These are phyloP conservation scores for Rubia yunnanensis DNA, from an alignment of 257 asterid genomes.

Conservation along the genomic window DNA sequence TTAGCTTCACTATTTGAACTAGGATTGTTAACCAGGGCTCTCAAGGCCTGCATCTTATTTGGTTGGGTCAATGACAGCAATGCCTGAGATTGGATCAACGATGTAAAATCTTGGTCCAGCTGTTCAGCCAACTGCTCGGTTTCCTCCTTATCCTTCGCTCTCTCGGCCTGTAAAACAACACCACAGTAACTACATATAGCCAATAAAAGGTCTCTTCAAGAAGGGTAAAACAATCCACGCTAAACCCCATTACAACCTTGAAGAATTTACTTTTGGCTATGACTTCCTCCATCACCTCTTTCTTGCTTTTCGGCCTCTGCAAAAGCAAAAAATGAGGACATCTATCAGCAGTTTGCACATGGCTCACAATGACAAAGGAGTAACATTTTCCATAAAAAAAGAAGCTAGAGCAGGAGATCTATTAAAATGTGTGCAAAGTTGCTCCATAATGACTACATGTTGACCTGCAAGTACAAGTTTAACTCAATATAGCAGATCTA, in stretches of 20 bases:
- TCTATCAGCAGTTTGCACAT: conserved; percentile 15
- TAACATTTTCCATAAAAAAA: neutral
- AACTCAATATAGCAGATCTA: neutral
- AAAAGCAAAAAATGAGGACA: conserved; percentile 12
- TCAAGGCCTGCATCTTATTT: conserved; percentile 59
- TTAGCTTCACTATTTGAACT: conserved; percentile 31
- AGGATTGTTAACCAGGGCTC: conserved; percentile 51
- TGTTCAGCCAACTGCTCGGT: conserved; percentile 57
- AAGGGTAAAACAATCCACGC: conserved; percentile 8
- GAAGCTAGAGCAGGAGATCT: neutral
- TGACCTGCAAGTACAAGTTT: neutral
- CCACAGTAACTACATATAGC: conserved; percentile 13
- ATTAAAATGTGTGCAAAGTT: neutral
- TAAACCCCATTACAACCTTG: conserved; percentile 49
- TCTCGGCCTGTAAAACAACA: conserved; percentile 62
- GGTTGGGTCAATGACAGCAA: conserved; percentile 71
- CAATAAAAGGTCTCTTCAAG: conserved; percentile 9
- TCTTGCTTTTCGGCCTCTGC: conserved; percentile 88
- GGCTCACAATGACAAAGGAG: neutral
- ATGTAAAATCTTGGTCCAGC: conserved; percentile 68
- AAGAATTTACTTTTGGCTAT: conserved; percentile 83
- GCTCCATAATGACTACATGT: neutral
- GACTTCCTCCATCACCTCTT: conserved; percentile 91
- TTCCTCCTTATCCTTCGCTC: conserved; percentile 92
- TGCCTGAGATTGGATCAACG: conserved; percentile 69